Evolutionary conservation across 1,284 basidiomycete genomes (phyloP).

Genomic region (Fomitiporia mediterranea): DNA sequence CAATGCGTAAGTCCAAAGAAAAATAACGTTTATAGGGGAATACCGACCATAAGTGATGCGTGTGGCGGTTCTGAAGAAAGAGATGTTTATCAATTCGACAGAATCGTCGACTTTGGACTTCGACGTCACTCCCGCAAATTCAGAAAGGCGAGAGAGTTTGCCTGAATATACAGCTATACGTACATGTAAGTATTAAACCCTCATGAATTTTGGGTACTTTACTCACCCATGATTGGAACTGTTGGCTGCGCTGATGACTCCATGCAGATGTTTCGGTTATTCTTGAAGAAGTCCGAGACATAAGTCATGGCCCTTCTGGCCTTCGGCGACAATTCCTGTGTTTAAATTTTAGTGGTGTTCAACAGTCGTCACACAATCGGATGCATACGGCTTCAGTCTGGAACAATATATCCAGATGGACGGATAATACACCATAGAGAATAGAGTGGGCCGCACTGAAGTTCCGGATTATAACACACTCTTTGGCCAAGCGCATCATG

Average conservation of each 20-base stretch:
- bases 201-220: too few species aligned
- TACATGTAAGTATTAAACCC: neutral
- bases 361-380: too few species aligned
- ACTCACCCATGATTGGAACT: slow-evolving; percentile 14
- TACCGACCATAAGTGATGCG: slow-evolving; percentile 12
- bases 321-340: slow-evolving; percentile 5
- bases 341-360: too few species aligned
- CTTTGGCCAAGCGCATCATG: slow-evolving; percentile 1
- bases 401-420: slow-evolving; percentile 5
- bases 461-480: slow-evolving; percentile 11
- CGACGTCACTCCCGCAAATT: neutral
- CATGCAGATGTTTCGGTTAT: slow-evolving; percentile 5
- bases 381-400: slow-evolving; percentile 6
- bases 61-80: slow-evolving; percentile 11
- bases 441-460: slow-evolving; percentile 17
- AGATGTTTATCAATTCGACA: slow-evolving; percentile 10
- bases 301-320: slow-evolving; percentile 2
- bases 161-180: slow-evolving; percentile 9
- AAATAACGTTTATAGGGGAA: neutral
- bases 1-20: neutral
- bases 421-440: slow-evolving; percentile 5
- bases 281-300: slow-evolving; percentile 3
- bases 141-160: slow-evolving; percentile 5
- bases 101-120: slow-evolving; percentile 5
- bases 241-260: slow-evolving; percentile 9